Evolutionary conservation across 371 early-diverging fungal genomes (phyloP).

Genomic region (Mucor sp.): DNA sequence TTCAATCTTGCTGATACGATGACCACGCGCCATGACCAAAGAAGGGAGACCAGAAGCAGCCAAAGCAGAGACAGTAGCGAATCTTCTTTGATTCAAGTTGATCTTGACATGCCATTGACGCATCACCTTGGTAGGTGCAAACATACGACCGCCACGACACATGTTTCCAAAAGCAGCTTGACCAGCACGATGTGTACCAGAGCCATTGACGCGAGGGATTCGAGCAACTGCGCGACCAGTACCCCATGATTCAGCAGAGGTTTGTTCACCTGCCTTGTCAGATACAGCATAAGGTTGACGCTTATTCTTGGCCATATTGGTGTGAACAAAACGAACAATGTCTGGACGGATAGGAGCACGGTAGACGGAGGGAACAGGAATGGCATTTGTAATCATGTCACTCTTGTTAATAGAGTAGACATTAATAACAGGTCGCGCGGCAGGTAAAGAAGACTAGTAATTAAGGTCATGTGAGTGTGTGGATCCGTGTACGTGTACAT

Average conservation of each 20-base stretch:
- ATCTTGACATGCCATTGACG: conserved; percentile 99
- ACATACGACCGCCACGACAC: conserved; percentile 92
- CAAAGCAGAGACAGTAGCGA: conserved; percentile 97
- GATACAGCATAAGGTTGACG: conserved; percentile 99
- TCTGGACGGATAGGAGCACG: conserved; percentile 98
- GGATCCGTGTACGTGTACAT: no score
- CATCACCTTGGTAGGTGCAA: conserved; percentile 99
- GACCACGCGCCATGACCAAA: conserved; percentile 99
- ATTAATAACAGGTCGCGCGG: conserved; percentile 89
- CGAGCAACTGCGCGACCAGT: conserved; percentile 99
- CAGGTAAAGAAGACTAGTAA: conserved; percentile 11
- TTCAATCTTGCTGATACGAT: conserved; percentile 93
- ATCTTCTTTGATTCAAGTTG: conserved; percentile 98
- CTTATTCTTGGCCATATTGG: conserved; percentile 98
- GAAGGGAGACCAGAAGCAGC: conserved; percentile 98
- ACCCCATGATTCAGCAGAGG: conserved; percentile 99
- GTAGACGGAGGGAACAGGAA: conserved; percentile 96
- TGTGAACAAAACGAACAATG: conserved; percentile 96
- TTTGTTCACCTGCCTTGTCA: conserved; percentile 99
- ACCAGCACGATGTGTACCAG: conserved; percentile 99
- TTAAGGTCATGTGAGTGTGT: no score
- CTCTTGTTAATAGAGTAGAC: conserved; percentile 90
- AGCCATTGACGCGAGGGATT: conserved; percentile 99
- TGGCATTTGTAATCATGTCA: conserved; percentile 70
- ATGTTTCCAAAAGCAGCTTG: conserved; percentile 93